phyloP scores from a whole-genome alignment of 352 stramenopile genomes.

The Phytophthora pinifolia region DNA sequence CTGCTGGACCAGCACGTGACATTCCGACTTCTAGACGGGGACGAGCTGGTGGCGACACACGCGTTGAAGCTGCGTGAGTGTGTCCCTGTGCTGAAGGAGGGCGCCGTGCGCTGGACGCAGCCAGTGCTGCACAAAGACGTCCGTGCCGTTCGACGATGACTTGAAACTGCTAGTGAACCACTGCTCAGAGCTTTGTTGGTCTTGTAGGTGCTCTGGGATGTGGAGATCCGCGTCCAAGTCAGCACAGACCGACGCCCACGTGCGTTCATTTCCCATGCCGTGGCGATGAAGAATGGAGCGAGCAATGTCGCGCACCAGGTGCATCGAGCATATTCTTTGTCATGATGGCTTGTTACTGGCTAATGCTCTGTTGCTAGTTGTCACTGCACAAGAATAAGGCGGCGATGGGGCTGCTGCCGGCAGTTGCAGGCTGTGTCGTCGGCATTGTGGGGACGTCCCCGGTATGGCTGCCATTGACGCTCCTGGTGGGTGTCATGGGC shows the following conservation, averaged over 20 bases:
- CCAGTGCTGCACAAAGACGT: slow-evolving; percentile 34
- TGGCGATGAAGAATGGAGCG: slow-evolving; percentile 43
- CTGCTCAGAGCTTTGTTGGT: background rate
- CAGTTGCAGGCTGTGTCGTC: slow-evolving; percentile 42
- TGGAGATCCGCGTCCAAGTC: slow-evolving; percentile 39
- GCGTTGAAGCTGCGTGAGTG: slow-evolving; percentile 45
- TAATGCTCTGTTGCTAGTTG: slow-evolving; percentile 33
- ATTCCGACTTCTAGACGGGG: slow-evolving; percentile 40
- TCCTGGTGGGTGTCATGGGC: slow-evolving; percentile 56
- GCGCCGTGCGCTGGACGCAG: slow-evolving; percentile 44
- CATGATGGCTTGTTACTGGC: background rate
- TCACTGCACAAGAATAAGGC: slow-evolving; percentile 62
- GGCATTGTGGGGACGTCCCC: slow-evolving; percentile 50
- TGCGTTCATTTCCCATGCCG: slow-evolving; percentile 37
- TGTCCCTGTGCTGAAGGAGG: slow-evolving; percentile 48
- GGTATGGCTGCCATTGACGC: slow-evolving; percentile 56
- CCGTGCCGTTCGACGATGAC: slow-evolving; percentile 1
- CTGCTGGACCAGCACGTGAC: slow-evolving; percentile 39
- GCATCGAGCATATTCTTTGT: background rate
- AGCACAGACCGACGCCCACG: slow-evolving; percentile 49
- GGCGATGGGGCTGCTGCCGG: slow-evolving; percentile 46
- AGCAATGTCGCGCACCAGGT: slow-evolving; percentile 47
- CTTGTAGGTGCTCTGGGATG: slow-evolving; percentile 28
- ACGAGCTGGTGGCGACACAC: slow-evolving; percentile 34
- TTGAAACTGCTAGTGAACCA: background rate